A percentile compares a stretch with the other conserved stretches of the same genome.
Evolutionary conservation across 2,329 filamentous ascomycete species (phyloP).

Genomic region (Aureobasidium leucospermi): DNA sequence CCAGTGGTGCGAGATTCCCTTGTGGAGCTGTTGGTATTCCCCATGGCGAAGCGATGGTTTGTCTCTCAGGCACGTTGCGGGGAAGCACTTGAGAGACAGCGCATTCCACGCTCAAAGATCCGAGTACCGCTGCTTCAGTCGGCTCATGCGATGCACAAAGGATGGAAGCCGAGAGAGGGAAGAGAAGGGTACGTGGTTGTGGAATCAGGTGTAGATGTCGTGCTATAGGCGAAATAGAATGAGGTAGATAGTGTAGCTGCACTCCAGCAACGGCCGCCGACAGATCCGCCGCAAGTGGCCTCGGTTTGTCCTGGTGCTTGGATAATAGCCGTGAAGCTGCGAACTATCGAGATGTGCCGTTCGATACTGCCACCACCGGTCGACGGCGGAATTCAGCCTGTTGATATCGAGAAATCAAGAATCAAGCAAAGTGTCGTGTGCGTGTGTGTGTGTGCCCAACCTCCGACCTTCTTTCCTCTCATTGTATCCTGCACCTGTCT

Average conservation of each 20-base stretch:
- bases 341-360: neutral
- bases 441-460: no score
- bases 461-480: no score
- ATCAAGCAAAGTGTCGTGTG: neutral
- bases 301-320: neutral
- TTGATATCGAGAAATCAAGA: neutral
- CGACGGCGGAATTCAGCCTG: neutral
- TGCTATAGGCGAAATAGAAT: neutral
- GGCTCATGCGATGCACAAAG: neutral
- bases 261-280: neutral
- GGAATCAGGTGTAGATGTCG: neutral
- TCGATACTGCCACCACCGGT: neutral
- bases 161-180: neutral
- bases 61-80: slow-evolving; percentile 14
- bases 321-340: neutral
- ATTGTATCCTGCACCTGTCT: no score
- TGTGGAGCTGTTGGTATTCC: slow-evolving; percentile 37
- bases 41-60: neutral
- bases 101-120: slow-evolving; percentile 13
- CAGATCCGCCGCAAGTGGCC: neutral
- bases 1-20: slow-evolving; percentile 35
- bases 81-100: slow-evolving; percentile 14
- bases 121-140: neutral
- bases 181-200: slow-evolving; percentile 1
- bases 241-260: neutral